A percentile compares a stretch with the other conserved stretches of the same genome.
phyloP scores from a whole-genome alignment of 257 asterid genomes.

The Petunia axillaris region DNA sequence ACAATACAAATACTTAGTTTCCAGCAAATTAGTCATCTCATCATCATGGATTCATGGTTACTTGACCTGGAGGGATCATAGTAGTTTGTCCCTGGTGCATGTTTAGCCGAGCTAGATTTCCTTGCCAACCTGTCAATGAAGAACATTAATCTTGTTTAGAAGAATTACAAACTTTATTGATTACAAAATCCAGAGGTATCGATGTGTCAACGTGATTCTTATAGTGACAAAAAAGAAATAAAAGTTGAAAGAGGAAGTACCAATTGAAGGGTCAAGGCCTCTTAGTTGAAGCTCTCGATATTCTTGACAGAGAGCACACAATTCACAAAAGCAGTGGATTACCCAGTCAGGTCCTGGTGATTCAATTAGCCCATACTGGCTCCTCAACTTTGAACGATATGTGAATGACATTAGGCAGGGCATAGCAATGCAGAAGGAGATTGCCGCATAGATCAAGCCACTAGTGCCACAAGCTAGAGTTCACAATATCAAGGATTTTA shows the following conservation, averaged over 20 bases:
- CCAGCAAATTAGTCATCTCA: constrained; percentile 31
- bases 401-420: constrained; percentile 72
- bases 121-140: constrained; percentile 53
- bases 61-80: constrained; percentile 57
- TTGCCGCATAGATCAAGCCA: constrained; percentile 49
- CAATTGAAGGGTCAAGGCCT: constrained; percentile 66
- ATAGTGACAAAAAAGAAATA: neutral
- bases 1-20: neutral
- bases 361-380: constrained; percentile 53
- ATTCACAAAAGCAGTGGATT: constrained; percentile 66
- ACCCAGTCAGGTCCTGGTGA: constrained; percentile 60
- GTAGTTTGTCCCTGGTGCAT: constrained; percentile 41
- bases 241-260: constrained; percentile 29
- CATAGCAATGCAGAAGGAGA: constrained; percentile 46
- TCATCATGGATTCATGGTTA: constrained; percentile 42
- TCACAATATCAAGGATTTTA: neutral
- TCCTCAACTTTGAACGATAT: constrained; percentile 64
- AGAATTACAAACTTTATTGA: neutral
- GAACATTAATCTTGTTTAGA: neutral
- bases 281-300: constrained; percentile 62
- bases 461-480: constrained; percentile 60
- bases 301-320: constrained; percentile 76
- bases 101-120: constrained; percentile 43
- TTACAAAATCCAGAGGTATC: neutral
- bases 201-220: neutral